These are phyloP conservation scores for Phialemoniopsis sp. DNA, from an alignment of 2,329 filamentous ascomycete species.

Conservation along the genomic window DNA sequence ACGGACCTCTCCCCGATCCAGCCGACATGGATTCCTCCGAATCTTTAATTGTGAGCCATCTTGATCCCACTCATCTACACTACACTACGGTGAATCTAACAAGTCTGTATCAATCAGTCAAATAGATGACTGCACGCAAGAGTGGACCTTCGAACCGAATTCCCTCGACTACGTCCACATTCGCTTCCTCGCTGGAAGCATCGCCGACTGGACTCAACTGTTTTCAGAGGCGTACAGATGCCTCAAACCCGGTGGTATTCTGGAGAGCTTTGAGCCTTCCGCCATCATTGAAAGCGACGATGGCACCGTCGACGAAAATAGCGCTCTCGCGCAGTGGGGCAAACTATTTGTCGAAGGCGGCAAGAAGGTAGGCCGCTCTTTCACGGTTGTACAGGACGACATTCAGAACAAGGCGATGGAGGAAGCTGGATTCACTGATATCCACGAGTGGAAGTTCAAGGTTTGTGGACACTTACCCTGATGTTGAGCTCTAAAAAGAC, in stretches of 20 bases:
- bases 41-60: conserved; percentile 4
- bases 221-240: conserved; percentile 12
- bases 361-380: conserved; percentile 3
- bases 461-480: too few species aligned
- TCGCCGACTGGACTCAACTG: conserved; percentile 10
- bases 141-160: neutral
- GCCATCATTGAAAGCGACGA: conserved; percentile 38
- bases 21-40: conserved; percentile 7
- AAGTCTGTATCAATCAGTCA: conserved; percentile 8
- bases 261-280: conserved; percentile 10
- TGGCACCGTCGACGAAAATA: conserved; percentile 41
- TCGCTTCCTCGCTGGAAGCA: neutral
- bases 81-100: neutral
- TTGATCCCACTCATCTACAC: neutral
- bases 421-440: conserved; percentile 18
- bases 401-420: conserved; percentile 28
- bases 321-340: conserved; percentile 37
- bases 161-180: conserved; percentile 2
- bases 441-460: conserved; percentile 26
- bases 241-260: conserved; percentile 13
- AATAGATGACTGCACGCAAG: conserved; percentile 18
- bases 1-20: conserved; percentile 37
- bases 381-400: conserved; percentile 17
- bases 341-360: conserved; percentile 5
- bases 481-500: too few species aligned